Base-by-base conservation (phyloP, 768 basidiomycete genomes). In the Porphyrellus cyaneotinctus region DNA sequence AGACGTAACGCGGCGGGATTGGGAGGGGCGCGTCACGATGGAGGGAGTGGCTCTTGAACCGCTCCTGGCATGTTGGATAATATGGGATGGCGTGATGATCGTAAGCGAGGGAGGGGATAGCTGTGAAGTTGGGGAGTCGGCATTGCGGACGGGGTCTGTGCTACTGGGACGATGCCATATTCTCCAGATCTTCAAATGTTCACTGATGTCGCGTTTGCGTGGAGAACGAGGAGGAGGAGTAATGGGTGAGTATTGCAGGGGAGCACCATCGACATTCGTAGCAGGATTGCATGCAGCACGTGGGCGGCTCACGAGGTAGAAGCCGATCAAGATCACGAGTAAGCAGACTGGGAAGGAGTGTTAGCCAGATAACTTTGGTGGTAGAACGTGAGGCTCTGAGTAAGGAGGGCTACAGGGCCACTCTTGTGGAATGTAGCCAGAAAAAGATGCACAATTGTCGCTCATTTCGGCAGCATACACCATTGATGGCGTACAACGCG, bases 221-320 rank as follows among this genome's bases (percentile, higher is more conserved):
- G 22, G 47, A 20, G 48, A 14, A 32, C 18, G 35, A 18, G 52
- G 42, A 8, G 55, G 7, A 28, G 49, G 58, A 4, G 38, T 30
- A 31, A 32, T 26, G 2, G 61, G 38, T 8, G 51, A 37, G 36
- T 45, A 33, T 51, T 39, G 43, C 12, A 43, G 14, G 23, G 46
- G 47, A 18, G 35, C 31, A 42, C 36, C 17, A n/a, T 46, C n/a
- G 43, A 24, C 26, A 11, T 31, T 47, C 17, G 52, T 41, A 23
- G 54, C 24, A 33, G 54, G 23, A 12, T 45, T 44, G 42, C 36
- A 18, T 31, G 44, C 49, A 6, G 23, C 51, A 42, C 47, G 59
- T 26, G 36, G 51, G 37, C 57, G 59, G 41, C 59, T 59, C 47
- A 69, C 67, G 46, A 60, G 36, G 49, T 56, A 66, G 58, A 69